Conservation (phyloP, 352 stramenopile species). For the Globisporangium cylindrosporum region DNA sequence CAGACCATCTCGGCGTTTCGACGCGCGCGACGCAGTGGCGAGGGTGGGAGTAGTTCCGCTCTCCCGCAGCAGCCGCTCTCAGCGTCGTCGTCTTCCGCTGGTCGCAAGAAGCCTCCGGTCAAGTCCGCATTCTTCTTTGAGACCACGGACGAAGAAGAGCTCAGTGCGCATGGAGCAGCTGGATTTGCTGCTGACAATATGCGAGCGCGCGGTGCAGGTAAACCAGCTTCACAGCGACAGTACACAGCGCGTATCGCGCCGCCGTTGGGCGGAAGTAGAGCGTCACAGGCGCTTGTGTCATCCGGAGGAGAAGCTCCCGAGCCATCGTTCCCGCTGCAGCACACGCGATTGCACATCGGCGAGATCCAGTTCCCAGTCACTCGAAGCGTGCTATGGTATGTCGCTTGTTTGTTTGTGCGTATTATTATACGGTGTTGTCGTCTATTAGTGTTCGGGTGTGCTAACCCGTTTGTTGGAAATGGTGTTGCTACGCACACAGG, state of each 20-base stretch:
- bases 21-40: constrained; percentile 1
- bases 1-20: constrained; percentile 44
- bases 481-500: constrained; percentile 23
- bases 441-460: not conserved
- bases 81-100: constrained; percentile 9
- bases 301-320: constrained; percentile 13
- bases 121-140: constrained; percentile 71
- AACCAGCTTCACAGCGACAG: not conserved
- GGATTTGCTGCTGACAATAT: not conserved
- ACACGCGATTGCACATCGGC: constrained; percentile 42
- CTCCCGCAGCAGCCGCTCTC: not conserved
- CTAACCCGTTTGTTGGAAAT: not conserved
- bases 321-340: not conserved
- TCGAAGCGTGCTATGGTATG: constrained; percentile 60
- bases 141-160: constrained; percentile 66
- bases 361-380: constrained; percentile 69
- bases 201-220: not conserved
- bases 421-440: not conserved
- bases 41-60: not conserved
- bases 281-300: constrained; percentile 3
- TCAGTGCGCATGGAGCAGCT: not conserved
- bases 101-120: constrained; percentile 6
- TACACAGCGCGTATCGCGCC: not conserved
- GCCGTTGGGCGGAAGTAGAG: not conserved
- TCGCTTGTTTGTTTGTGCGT: not conserved